phyloP scores from a whole-genome alignment of 208 protist species.

The Trypanosoma congolense region DNA sequence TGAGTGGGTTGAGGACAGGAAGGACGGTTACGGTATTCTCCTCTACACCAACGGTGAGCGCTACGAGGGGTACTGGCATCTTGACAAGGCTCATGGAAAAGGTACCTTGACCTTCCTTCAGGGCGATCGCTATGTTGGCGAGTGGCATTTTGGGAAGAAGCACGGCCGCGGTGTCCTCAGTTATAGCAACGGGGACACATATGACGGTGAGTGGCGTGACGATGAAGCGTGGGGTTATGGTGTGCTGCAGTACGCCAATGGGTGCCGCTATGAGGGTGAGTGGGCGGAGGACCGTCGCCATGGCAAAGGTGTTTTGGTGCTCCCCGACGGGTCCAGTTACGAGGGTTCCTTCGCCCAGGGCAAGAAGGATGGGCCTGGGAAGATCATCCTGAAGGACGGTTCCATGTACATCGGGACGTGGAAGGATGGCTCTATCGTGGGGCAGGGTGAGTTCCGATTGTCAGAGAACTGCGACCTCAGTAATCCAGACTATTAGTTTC shows the following conservation, averaged over 20 bases:
- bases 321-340: conserved; percentile 85
- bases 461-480: conserved; percentile 85
- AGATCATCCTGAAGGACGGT: conserved; percentile 89
- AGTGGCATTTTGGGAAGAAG: conserved; percentile 89
- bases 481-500: conserved; percentile 85
- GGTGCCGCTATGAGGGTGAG: conserved; percentile 86
- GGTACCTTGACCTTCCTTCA: conserved; percentile 89
- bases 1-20: conserved; percentile 91
- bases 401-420: conserved; percentile 82
- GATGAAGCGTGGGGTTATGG: conserved; percentile 80
- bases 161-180: conserved; percentile 83
- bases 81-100: conserved; percentile 86
- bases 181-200: conserved; percentile 90
- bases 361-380: conserved; percentile 86
- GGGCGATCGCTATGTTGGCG: conserved; percentile 88
- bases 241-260: conserved; percentile 87
- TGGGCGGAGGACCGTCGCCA: conserved; percentile 83
- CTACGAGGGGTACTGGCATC: conserved; percentile 86
- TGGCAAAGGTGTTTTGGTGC: conserved; percentile 72
- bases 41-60: conserved; percentile 87
- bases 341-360: conserved; percentile 79
- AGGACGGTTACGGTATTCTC: conserved; percentile 89
- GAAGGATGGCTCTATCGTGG: conserved; percentile 85
- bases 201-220: conserved; percentile 87
- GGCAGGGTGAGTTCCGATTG: conserved; percentile 85